Percentiles rank a stretch among this genome's conserved stretches.
These are phyloP conservation scores for Bretschneidera sinensis DNA, from an alignment of 345 rosid genomes.

Conservation along the genomic window DNA sequence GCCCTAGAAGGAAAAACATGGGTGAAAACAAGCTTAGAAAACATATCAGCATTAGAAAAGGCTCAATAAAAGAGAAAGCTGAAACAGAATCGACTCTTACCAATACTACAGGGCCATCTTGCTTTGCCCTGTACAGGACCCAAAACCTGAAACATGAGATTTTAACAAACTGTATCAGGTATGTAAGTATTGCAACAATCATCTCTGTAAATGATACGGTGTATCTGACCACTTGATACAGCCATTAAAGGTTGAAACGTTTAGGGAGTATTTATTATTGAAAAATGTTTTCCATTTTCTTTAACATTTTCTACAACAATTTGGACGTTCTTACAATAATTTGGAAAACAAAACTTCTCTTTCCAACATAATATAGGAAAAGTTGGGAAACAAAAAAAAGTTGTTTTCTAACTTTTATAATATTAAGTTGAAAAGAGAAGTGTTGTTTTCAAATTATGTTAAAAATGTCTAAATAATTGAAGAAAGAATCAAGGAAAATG, in stretches of 20 bases:
- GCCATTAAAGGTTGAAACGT: background rate
- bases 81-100: conserved; percentile 31
- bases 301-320: no score
- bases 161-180: background rate
- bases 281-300: no score
- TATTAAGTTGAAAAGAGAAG: no score
- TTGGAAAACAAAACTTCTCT: no score
- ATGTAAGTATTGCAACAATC: background rate
- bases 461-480: no score
- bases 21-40: conserved; percentile 9
- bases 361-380: no score
- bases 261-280: no score
- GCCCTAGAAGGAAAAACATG: conserved; percentile 43
- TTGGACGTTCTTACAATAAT: no score
- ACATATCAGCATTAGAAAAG: background rate
- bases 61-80: conserved; percentile 1
- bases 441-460: no score
- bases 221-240: background rate
- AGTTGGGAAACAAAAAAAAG: no score
- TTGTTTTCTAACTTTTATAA: no score
- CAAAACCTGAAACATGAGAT: conserved; percentile 69
- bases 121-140: conserved; percentile 90
- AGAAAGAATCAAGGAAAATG: no score
- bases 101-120: conserved; percentile 94
- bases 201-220: background rate